A percentile compares a stretch with the other conserved stretches of the same genome.
Evolutionary conservation across 83 land plant genomes (phyloP).

Genomic region (Isoetes engelmannii): DNA sequence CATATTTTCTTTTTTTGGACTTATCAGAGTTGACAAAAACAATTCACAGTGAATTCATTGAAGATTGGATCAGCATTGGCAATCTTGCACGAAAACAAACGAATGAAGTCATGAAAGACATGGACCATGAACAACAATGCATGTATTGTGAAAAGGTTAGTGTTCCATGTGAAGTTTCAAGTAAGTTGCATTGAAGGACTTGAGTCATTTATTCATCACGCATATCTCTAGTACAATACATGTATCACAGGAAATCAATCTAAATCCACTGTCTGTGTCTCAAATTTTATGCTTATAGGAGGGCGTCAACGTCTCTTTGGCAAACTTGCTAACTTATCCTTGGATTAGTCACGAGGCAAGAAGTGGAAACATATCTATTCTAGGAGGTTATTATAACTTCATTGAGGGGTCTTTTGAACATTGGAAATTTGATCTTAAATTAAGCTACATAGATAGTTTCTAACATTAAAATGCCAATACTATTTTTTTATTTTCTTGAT

Average conservation of each 20-base stretch:
- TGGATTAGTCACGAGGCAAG: slow-evolving; percentile 64
- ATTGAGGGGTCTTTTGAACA: slow-evolving; percentile 68
- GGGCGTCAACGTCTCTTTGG: slow-evolving; percentile 57
- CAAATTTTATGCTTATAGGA: slow-evolving; percentile 38
- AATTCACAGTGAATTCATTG: slow-evolving; percentile 52
- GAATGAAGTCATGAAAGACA: slow-evolving; percentile 37
- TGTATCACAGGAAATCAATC: no score
- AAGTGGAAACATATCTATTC: slow-evolving; percentile 41
- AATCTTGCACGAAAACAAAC: slow-evolving; percentile 46
- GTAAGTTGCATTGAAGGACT: no score
- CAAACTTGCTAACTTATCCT: slow-evolving; percentile 60
- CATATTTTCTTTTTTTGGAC: no score
- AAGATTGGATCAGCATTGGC: slow-evolving; percentile 54
- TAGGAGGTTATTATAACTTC: slow-evolving; percentile 89
- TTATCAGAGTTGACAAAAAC: no score
- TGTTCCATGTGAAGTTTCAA: no score
- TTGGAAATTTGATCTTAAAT: slow-evolving; percentile 50
- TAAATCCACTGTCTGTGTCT: no score
- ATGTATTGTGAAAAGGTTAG: slow-evolving; percentile 71
- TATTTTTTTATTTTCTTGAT: no score
- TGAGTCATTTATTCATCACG: no score
- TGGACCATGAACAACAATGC: slow-evolving; percentile 59
- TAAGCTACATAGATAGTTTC: no score
- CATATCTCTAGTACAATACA: no score
- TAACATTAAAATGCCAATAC: no score